These are phyloP conservation scores for Lavandula angustifolia DNA, from an alignment of 257 asterid genomes.

Conservation along the genomic window DNA sequence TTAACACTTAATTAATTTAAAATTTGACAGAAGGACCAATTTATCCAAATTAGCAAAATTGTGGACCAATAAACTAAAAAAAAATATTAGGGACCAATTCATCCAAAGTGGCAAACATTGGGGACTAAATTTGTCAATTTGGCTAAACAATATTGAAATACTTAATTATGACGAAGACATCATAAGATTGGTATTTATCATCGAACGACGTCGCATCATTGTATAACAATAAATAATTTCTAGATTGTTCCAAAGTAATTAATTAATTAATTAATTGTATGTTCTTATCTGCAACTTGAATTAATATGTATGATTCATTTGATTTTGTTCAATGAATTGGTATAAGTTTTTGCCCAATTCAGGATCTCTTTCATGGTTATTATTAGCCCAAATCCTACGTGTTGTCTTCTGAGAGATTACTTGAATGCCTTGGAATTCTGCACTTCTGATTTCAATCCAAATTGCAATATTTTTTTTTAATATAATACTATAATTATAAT, in stretches of 20 bases:
- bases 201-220: conserved; percentile 2
- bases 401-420: conserved; percentile 17
- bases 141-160: no score
- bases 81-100: no score
- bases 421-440: conserved; percentile 10
- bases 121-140: no score
- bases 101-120: no score
- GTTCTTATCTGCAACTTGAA: conserved; percentile 24
- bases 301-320: conserved; percentile 17
- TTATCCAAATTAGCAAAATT: no score
- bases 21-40: no score
- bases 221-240: not conserved
- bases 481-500: not conserved
- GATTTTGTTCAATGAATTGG: conserved; percentile 30
- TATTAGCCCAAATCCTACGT: conserved; percentile 26
- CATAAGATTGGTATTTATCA: no score
- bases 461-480: not conserved
- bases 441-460: conserved; percentile 10
- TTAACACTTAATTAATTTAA: no score
- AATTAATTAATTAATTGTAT: conserved; percentile 10
- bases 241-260: conserved; percentile 28
- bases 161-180: no score
- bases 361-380: not conserved
- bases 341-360: conserved; percentile 24
- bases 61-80: no score